Base-by-base conservation (phyloP, 73 alveolate genomes). In the Paramecium biaurelia region DNA sequence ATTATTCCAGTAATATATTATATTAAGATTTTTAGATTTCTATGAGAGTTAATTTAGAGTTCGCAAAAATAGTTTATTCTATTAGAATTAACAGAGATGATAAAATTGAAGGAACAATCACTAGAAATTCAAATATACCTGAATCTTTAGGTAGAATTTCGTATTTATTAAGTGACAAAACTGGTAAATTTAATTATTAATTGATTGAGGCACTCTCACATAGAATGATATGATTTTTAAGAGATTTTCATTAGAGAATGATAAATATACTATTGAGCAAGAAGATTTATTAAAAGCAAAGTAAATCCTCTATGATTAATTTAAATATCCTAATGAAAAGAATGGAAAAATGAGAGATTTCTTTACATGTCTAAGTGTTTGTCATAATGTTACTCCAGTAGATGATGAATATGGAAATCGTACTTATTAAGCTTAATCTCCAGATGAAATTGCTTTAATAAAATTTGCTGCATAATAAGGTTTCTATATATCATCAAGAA, bases 151-250 rank as follows among this genome's bases (percentile, higher is more conserved):
- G 99, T 35, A 85, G 99, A 82, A 96, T 98, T 20, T 93, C 97
- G 9, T 97, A 95, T 93, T 85, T 98, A 85, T 93, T 98, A 72
- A 92, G 98, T 57, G 99, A 98, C 85, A 98, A 98, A 94, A 98
- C 99, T 10, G 99, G 99, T 42, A 79, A 35, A n/a, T n/a, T 30
- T 20, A 30, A 47, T 79, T 23, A 79, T n/a, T 53, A 41, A 43
- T 38, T 24, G 28, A 41, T 2, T 30, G 28, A 79, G 99, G 99
- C 21, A 98, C 99, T 14, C 95, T 98, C 26, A 98, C 99, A 2
- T 94, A 96, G 87, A 98, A 98, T 95, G 99, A 97, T 45, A 98
- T 98, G 99, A 95, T 93, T 9, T 96, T 98, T 84, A 98, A 97
- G 94, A 95, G 95, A 70, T 86, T 98, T 35, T 92, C 96, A 14